A percentile compares a stretch with the other conserved stretches of the same genome.
phyloP scores from a whole-genome alignment of 768 basidiomycete species.

The Panaeolus papilionaceus region DNA sequence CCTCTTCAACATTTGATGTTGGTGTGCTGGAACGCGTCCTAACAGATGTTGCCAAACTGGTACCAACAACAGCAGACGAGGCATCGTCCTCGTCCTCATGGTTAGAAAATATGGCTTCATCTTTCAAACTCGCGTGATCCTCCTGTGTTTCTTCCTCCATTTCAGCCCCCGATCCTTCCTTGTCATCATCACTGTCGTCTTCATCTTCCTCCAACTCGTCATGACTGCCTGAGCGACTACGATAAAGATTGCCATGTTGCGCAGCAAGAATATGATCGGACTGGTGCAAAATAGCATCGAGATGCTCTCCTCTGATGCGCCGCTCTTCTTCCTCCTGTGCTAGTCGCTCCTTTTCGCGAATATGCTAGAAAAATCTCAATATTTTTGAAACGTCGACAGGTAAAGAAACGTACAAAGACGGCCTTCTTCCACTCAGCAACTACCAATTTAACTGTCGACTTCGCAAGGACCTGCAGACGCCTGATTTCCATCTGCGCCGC shows the following conservation, averaged over 20 bases:
- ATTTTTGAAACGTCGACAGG: constrained; percentile 5
- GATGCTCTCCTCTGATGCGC: constrained; percentile 80
- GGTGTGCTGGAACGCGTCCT: constrained; percentile 23
- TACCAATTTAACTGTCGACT: constrained; percentile 73
- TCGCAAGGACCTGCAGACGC: constrained; percentile 68
- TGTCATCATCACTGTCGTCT: constrained; percentile 42
- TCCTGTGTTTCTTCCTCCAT: constrained; percentile 19
- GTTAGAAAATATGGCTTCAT: not conserved
- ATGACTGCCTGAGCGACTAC: constrained; percentile 65
- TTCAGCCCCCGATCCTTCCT: constrained; percentile 31
- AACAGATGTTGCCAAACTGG: constrained; percentile 10
- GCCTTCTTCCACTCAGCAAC: constrained; percentile 88
- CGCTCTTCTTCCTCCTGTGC: constrained; percentile 78
- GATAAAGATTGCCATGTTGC: constrained; percentile 66
- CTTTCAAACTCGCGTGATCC: constrained; percentile 11
- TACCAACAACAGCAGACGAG: constrained; percentile 22
- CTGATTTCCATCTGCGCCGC: constrained; percentile 67
- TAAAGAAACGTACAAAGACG: constrained; percentile 64
- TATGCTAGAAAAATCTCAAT: constrained; percentile 52
- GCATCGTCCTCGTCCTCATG: constrained; percentile 20
- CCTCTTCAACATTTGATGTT: constrained; percentile 17
- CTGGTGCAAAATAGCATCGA: constrained; percentile 90
- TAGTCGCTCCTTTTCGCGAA: constrained; percentile 72
- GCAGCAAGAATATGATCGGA: constrained; percentile 87
- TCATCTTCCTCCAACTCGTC: constrained; percentile 33